Percentiles rank a stretch among this genome's conserved stretches.
phyloP scores from a whole-genome alignment of 768 basidiomycete species.

The Leccinum subtestaceum region DNA sequence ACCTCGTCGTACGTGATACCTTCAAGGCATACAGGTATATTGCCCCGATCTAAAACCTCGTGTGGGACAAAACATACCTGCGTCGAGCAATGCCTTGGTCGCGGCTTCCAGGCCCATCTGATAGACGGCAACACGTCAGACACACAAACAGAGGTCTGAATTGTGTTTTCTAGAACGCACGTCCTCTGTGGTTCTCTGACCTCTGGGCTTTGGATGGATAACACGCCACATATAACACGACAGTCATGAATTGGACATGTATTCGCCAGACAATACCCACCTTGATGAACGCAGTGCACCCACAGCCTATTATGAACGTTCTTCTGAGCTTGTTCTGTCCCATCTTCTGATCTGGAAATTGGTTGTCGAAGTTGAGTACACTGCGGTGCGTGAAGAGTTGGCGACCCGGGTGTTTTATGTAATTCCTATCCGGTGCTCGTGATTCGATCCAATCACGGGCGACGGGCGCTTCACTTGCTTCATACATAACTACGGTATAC shows the following conservation, averaged over 20 bases:
- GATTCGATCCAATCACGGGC: too few relatives aligned
- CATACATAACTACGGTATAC: too few relatives aligned
- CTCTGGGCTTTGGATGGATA: constrained; percentile 52
- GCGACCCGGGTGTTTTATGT: too few relatives aligned
- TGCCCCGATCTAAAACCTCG: neutral
- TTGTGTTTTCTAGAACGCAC: constrained; percentile 35
- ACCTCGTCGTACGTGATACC: constrained; percentile 82
- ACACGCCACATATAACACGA: neutral
- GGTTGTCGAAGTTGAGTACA: neutral
- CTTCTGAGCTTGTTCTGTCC: constrained; percentile 6
- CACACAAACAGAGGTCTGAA: neutral
- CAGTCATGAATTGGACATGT: neutral
- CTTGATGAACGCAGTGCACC: constrained; percentile 22
- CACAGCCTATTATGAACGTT: constrained; percentile 20
- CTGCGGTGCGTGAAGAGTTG: too few relatives aligned
- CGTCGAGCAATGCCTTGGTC: constrained; percentile 84
- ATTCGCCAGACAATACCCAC: constrained; percentile 11
- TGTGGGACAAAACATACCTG: constrained; percentile 43
- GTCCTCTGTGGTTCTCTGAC: constrained; percentile 65
- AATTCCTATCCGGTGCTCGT: too few relatives aligned
- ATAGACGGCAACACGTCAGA: neutral
- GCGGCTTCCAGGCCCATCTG: constrained; percentile 88
- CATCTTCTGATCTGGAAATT: neutral
- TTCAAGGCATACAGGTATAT: constrained; percentile 20
- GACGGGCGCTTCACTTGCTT: too few relatives aligned